Evolutionary conservation across 1,284 basidiomycete species (phyloP), one percentile per base, ranked within the genome.

Genomic region (Nidula niveotomentosa): DNA sequence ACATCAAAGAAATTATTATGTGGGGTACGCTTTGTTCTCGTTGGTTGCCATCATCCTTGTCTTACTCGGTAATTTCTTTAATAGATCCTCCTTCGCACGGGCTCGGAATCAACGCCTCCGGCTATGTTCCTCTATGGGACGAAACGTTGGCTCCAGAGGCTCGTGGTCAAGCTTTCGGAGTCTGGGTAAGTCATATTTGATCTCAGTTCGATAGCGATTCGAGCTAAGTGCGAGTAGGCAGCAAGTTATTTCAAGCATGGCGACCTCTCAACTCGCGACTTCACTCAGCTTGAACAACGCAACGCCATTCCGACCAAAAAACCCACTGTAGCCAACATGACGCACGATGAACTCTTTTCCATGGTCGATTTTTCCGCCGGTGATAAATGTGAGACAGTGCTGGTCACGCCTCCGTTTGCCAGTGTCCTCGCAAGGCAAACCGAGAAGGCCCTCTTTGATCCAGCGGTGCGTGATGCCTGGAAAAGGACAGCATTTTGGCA

Each of bases 231-330:
- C n/a, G 6, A 10, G 17, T n/a, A 49, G 48, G 33, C 6, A n/a
- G 34, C 56, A 10, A 51, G 53, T 39, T 65, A 62, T 48, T 67
- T 53, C 44, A 33, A 37, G 4, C 63, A 67, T 37, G 53, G 54
- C 15, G 55, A 64, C 41, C 55, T 65, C 30, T 52, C 56, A 8
- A 54, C 50, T 13, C 62, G 53, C 4, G 58, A 67, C 35, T 17
- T 58, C 18, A 41, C 41, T 0, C 35, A 58, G 9, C 18, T 63
- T 6, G 47, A 41, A 15, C n/a, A 49, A 17, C 35, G 48, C 8
- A 35, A 36, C 6, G 5, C 48, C 6, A 18, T 7, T 37, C 13
- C 13, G 7, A 15, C 48, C 13, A 49, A 37, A 35, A 49, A 30
- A 10, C 34, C 48, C 10, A 36, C 13, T 17, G 37, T 18, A 7